Conservation (phyloP, 495 filamentous ascomycete species). For the Thozetella sp. region DNA sequence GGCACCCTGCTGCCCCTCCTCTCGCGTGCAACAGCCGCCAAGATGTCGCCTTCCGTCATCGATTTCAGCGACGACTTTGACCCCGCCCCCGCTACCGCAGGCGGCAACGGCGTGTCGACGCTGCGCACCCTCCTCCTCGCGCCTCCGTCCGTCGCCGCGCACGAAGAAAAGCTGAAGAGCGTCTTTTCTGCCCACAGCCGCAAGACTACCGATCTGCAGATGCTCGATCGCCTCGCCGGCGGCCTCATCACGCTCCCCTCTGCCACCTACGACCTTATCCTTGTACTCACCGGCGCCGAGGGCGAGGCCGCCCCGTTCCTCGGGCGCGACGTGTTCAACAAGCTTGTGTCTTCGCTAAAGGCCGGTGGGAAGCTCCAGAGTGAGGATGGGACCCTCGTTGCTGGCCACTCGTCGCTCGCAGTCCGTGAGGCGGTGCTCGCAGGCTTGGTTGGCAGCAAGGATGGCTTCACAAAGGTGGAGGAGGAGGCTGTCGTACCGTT, state of each 20-base stretch:
- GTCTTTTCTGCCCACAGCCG: constrained; percentile 65
- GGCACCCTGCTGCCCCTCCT: no score
- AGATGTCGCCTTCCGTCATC: constrained; percentile 23
- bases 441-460: constrained; percentile 66
- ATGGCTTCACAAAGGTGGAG: constrained; percentile 74
- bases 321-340: constrained; percentile 66
- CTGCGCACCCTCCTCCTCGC: constrained; percentile 56
- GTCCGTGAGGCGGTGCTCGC: constrained; percentile 77
- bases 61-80: constrained; percentile 27
- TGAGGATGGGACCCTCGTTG: constrained; percentile 65
- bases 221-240: constrained; percentile 92
- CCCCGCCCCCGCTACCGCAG: constrained; percentile 13
- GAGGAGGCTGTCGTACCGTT: constrained; percentile 70
- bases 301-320: constrained; percentile 60
- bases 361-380: constrained; percentile 67
- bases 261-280: constrained; percentile 78
- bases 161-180: constrained; percentile 43
- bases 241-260: constrained; percentile 79
- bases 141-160: constrained; percentile 52
- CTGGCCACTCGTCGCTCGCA: constrained; percentile 41
- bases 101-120: constrained; percentile 11
- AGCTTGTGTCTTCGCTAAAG: constrained; percentile 69
- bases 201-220: constrained; percentile 83
- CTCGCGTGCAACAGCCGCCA: constrained; percentile 7
- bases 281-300: constrained; percentile 80